These are phyloP conservation scores for Entomophthora muscae DNA, from an alignment of 371 early-diverging fungal species.

Conservation along the genomic window DNA sequence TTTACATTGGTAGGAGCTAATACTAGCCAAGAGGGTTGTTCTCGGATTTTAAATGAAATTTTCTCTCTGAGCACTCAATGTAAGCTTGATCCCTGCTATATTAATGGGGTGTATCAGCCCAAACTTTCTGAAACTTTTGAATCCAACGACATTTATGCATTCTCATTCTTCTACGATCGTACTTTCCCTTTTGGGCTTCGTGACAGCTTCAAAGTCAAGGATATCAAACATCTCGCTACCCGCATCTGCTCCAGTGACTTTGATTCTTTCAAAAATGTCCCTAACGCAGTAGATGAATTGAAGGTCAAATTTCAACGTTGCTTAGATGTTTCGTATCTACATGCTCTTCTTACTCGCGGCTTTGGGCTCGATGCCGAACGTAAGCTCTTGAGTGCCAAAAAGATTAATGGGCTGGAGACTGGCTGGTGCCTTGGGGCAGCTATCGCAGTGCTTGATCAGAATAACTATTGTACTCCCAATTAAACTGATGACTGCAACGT, in stretches of 20 bases:
- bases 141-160: conserved; percentile 68
- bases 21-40: conserved; percentile 31
- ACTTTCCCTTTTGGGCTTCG: conserved; percentile 49
- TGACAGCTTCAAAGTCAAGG: conserved; percentile 36
- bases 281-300: conserved; percentile 19
- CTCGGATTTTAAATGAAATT: conserved; percentile 27
- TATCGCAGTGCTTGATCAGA: conserved; percentile 47
- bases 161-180: conserved; percentile 89
- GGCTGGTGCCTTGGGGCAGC: conserved; percentile 94
- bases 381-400: conserved; percentile 61
- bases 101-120: conserved; percentile 86
- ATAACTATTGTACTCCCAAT: conserved; percentile 7
- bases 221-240: conserved; percentile 40
- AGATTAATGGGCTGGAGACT: conserved; percentile 78
- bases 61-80: conserved; percentile 43
- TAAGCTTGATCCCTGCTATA: conserved; percentile 49
- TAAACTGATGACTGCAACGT: background rate
- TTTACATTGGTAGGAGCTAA: conserved; percentile 31
- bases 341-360: conserved; percentile 58
- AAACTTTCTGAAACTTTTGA: conserved; percentile 43
- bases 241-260: conserved; percentile 42
- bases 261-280: conserved; percentile 17
- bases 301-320: conserved; percentile 50
- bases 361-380: conserved; percentile 62
- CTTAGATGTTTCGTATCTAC: conserved; percentile 71